Evolutionary conservation across 140 eudicot species (phyloP).

Genomic region (Senecio squalidus): DNA sequence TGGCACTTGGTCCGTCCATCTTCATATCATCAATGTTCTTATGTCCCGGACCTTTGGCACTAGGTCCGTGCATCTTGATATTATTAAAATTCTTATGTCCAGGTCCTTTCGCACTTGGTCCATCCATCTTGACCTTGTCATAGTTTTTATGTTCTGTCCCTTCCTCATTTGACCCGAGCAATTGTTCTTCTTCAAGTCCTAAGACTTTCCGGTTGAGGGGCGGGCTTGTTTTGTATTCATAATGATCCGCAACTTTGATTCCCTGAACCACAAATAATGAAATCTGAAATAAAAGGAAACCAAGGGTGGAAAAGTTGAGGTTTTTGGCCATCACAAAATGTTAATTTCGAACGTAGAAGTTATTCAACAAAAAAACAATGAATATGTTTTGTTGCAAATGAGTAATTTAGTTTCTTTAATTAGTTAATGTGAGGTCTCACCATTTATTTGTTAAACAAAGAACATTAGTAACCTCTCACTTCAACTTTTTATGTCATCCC

Average conservation of each 20-base stretch:
- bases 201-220: neutral
- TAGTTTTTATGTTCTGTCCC: neutral
- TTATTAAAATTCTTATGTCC: neutral
- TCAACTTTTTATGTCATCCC: no score
- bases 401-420: neutral
- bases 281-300: neutral
- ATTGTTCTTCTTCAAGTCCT: neutral
- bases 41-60: neutral
- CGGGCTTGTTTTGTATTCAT: neutral
- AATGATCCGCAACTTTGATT: neutral
- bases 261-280: neutral
- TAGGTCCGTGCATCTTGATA: neutral
- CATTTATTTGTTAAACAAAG: no score
- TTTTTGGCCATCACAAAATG: neutral
- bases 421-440: neutral
- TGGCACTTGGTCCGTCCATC: neutral
- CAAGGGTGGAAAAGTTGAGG: neutral
- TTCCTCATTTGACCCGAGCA: neutral
- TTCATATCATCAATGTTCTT: neutral
- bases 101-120: neutral
- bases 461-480: no score
- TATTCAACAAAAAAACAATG: neutral
- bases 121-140: neutral
- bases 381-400: neutral
- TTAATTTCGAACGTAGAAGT: neutral